These are phyloP conservation scores for Sisymbrium irio DNA, from an alignment of 345 rosid species.

Conservation along the genomic window DNA sequence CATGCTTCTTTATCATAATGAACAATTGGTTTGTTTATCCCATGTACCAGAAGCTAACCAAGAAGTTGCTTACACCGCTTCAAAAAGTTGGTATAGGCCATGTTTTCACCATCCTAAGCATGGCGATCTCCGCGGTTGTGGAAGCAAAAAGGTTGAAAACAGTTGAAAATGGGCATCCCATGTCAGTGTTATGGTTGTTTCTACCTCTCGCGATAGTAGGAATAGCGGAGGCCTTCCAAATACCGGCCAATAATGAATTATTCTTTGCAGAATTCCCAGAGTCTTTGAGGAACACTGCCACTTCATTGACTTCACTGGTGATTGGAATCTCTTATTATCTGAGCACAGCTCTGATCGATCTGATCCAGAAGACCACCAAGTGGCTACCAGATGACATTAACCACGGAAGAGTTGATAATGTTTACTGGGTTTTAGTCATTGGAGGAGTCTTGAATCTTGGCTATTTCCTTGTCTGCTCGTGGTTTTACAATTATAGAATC, in stretches of 20 bases:
- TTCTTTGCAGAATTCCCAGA: conserved; percentile 48
- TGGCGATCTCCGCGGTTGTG: conserved; percentile 37
- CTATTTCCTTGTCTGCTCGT: conserved; percentile 41
- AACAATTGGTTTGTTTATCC: conserved; percentile 38
- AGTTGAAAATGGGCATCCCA: conserved; percentile 22
- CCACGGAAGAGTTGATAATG: conserved; percentile 43
- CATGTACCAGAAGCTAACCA: conserved; percentile 35
- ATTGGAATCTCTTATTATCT: conserved; percentile 41
- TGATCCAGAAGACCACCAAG: conserved; percentile 31
- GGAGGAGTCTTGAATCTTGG: conserved; percentile 38
- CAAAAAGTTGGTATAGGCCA: conserved; percentile 50
- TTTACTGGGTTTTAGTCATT: conserved; percentile 42
- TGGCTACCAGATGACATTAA: conserved; percentile 54
- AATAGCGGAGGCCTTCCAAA: conserved; percentile 49
- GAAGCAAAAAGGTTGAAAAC: conserved; percentile 43
- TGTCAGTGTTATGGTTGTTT: conserved; percentile 49
- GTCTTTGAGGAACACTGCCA: conserved; percentile 39
- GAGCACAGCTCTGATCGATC: conserved; percentile 39
- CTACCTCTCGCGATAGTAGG: conserved; percentile 48
- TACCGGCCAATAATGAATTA: conserved; percentile 43
- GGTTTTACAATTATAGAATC: conserved; percentile 34
- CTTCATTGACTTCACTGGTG: conserved; percentile 45
- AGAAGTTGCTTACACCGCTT: conserved; percentile 22
- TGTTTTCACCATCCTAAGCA: conserved; percentile 29
- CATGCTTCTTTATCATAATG: conserved; percentile 14